Percentiles rank a stretch among this genome's conserved stretches.
Conservation (phyloP, 345 rosid genomes). For the Brassica carinata region DNA sequence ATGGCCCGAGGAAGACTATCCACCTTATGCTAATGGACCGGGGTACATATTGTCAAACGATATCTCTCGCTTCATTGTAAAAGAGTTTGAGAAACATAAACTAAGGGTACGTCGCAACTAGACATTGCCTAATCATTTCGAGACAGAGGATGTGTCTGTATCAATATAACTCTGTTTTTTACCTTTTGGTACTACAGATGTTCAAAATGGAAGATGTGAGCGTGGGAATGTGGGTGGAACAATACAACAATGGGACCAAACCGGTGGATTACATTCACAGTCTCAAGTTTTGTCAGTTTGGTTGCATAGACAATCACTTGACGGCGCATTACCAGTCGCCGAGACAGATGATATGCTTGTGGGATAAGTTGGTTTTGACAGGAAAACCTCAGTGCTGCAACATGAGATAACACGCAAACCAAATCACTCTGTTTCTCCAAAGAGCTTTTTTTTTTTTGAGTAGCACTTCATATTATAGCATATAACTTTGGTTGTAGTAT, state of each 20-base stretch:
- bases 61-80: conserved; percentile 61
- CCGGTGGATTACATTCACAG: conserved; percentile 71
- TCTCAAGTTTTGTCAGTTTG: conserved; percentile 79
- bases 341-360: conserved; percentile 82
- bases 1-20: conserved; percentile 94
- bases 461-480: conserved; percentile 16
- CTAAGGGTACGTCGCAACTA: conserved; percentile 53
- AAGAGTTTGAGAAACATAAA: conserved; percentile 74
- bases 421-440: not conserved
- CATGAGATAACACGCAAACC: conserved; percentile 57
- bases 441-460: not conserved
- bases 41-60: conserved; percentile 78
- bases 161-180: not conserved
- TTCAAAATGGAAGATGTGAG: conserved; percentile 98
- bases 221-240: conserved; percentile 97
- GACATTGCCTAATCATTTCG: not conserved
- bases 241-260: conserved; percentile 65
- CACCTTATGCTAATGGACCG: conserved; percentile 92
- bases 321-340: conserved; percentile 94
- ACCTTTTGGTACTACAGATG: conserved; percentile 50
- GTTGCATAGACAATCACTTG: conserved; percentile 73
- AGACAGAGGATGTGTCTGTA: conserved; percentile 4
- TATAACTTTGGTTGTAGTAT: conserved; percentile 21
- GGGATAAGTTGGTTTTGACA: conserved; percentile 59
- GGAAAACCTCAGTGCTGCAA: conserved; percentile 75